Conservation (phyloP, 2,329 filamentous ascomycete genomes). For the Cytospora schulzeri region DNA sequence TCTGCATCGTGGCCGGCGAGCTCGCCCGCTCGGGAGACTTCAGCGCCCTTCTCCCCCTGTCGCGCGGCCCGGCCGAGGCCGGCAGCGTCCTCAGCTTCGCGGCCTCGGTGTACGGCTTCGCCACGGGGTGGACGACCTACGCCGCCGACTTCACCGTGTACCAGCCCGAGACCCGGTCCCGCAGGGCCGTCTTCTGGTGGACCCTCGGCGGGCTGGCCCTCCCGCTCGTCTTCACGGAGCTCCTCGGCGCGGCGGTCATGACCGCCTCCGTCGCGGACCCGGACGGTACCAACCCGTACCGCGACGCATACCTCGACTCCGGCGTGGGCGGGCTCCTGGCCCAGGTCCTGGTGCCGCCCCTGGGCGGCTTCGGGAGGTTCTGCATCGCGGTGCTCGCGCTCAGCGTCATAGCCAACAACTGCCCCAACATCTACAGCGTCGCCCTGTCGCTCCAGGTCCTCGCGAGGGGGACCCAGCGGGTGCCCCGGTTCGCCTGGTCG, state of each 20-base stretch:
- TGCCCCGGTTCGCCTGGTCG: conserved; percentile 71
- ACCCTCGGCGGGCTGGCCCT: conserved; percentile 71
- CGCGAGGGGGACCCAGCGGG: conserved; percentile 55
- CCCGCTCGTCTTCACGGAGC: conserved; percentile 72
- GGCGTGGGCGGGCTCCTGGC: conserved; percentile 69
- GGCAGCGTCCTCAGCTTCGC: conserved; percentile 66
- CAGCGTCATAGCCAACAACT: conserved; percentile 71
- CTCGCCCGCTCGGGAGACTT: conserved; percentile 71
- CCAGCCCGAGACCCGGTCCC: conserved; percentile 64
- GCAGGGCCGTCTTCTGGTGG: conserved; percentile 66
- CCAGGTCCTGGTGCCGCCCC: conserved; percentile 62
- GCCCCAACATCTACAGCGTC: conserved; percentile 72
- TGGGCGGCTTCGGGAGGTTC: conserved; percentile 72
- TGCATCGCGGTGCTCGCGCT: conserved; percentile 68
- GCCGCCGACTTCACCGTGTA: conserved; percentile 82
- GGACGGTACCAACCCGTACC: conserved; percentile 55
- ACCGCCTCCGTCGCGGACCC: conserved; percentile 61
- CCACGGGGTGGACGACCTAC: conserved; percentile 73
- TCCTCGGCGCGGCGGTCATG: conserved; percentile 71
- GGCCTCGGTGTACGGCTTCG: conserved; percentile 67
- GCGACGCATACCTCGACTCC: conserved; percentile 40
- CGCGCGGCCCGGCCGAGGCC: conserved; percentile 59
- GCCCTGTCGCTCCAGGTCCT: conserved; percentile 69
- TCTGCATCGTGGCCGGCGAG: conserved; percentile 69
- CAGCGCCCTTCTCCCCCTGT: conserved; percentile 57